Conservation (phyloP, 2,329 filamentous ascomycete species). For the Ascochyta rabiei region DNA sequence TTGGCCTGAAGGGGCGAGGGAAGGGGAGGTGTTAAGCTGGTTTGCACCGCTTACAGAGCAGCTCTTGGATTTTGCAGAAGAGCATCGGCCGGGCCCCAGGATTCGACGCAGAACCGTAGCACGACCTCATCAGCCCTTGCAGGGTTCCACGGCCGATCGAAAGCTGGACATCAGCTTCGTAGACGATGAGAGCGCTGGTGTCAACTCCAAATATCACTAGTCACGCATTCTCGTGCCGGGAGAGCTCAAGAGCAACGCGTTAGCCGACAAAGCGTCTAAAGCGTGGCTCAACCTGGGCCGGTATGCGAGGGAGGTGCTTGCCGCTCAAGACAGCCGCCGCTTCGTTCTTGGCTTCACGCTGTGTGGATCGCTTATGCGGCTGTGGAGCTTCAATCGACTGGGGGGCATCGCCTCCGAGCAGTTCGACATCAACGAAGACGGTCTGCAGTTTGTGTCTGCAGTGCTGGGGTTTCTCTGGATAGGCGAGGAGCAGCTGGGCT, state of each 20-base stretch:
- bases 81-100: slow-evolving; percentile 14
- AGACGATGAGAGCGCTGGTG: neutral
- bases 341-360: slow-evolving; percentile 59
- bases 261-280: slow-evolving; percentile 48
- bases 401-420: slow-evolving; percentile 54
- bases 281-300: slow-evolving; percentile 47
- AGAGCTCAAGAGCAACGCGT: slow-evolving; percentile 56
- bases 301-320: slow-evolving; percentile 55
- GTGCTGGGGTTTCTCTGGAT: slow-evolving; percentile 55
- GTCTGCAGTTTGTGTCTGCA: slow-evolving; percentile 48
- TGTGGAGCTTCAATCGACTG: slow-evolving; percentile 56
- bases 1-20: slow-evolving; percentile 26
- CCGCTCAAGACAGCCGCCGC: slow-evolving; percentile 29
- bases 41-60: slow-evolving; percentile 24
- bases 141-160: slow-evolving; percentile 16
- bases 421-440: slow-evolving; percentile 56
- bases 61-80: slow-evolving; percentile 23
- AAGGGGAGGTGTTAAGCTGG: slow-evolving; percentile 30
- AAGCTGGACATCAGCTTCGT: slow-evolving; percentile 26
- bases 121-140: slow-evolving; percentile 26
- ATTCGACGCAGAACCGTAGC: slow-evolving; percentile 22
- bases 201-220: slow-evolving; percentile 39
- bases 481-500: slow-evolving; percentile 50
- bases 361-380: slow-evolving; percentile 53
- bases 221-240: slow-evolving; percentile 54